These are phyloP conservation scores for Phytopythium helicoides DNA, from an alignment of 352 stramenopile genomes.

Conservation along the genomic window DNA sequence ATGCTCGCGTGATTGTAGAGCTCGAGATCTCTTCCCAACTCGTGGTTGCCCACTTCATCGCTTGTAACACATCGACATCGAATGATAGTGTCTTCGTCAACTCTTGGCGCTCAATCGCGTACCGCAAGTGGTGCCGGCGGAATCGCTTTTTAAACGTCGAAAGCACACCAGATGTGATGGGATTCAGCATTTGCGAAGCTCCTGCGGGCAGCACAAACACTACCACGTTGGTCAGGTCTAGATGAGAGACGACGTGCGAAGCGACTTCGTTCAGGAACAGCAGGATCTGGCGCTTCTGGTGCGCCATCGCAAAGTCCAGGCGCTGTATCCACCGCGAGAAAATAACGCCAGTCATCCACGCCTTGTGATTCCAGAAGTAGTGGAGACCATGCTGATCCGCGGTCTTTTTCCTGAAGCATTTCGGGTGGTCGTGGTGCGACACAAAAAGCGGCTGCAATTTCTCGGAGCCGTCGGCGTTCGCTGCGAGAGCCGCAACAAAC, in stretches of 20 bases:
- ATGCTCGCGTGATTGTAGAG: constrained; percentile 66
- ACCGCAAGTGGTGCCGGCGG: constrained; percentile 62
- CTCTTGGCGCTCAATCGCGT: constrained; percentile 61
- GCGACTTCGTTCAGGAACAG: constrained; percentile 77
- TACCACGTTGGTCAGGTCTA: constrained; percentile 77
- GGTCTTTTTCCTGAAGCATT: constrained; percentile 77
- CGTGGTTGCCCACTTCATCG: constrained; percentile 72
- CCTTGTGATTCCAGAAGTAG: constrained; percentile 84
- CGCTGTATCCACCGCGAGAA: constrained; percentile 83
- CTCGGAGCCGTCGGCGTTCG: constrained; percentile 71
- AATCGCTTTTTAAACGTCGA: constrained; percentile 77
- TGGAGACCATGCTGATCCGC: constrained; percentile 76
- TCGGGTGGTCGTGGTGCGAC: constrained; percentile 72
- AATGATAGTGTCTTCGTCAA: constrained; percentile 46
- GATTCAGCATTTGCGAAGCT: constrained; percentile 63
- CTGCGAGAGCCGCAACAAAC: constrained; percentile 58
- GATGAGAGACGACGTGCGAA: constrained; percentile 69
- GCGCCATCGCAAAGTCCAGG: constrained; percentile 75
- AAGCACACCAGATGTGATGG: constrained; percentile 56
- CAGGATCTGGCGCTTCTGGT: constrained; percentile 73
- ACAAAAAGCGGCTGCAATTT: constrained; percentile 81
- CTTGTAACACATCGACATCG: constrained; percentile 63
- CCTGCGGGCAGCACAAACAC: constrained; percentile 53
- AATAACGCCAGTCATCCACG: constrained; percentile 82
- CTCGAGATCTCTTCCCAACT: constrained; percentile 75